Evolutionary conservation across 2,329 filamentous ascomycete species (phyloP).

Genomic region (Pseudohalonectria lignicola): DNA sequence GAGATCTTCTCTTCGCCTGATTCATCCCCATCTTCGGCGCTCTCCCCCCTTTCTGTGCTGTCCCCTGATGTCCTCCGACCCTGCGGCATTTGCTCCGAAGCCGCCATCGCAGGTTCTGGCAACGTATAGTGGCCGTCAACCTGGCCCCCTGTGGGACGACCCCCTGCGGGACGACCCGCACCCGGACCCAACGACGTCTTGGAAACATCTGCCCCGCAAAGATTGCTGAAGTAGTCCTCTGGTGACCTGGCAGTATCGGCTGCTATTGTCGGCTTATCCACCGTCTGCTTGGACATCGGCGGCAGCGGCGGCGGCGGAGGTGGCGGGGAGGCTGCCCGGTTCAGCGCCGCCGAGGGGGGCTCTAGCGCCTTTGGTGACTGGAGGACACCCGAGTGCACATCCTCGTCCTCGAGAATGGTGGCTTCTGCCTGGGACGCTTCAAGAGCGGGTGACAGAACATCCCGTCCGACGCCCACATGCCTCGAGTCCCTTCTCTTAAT

Average conservation of each 20-base stretch:
- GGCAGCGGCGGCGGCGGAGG: too few species aligned
- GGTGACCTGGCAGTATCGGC: background rate
- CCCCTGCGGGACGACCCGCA: background rate
- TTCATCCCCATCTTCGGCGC: constrained; percentile 39
- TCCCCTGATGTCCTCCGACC: constrained; percentile 24
- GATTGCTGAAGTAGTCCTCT: constrained; percentile 3
- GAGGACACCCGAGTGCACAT: background rate
- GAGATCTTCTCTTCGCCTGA: constrained; percentile 79
- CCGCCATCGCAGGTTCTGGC: constrained; percentile 2
- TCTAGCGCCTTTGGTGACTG: constrained; percentile 9
- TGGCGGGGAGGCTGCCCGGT: background rate
- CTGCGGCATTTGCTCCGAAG: constrained; percentile 6
- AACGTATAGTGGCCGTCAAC: constrained; percentile 2
- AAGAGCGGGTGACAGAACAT: background rate
- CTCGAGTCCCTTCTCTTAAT: constrained; percentile 37
- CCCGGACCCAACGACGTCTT: background rate
- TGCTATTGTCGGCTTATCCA: background rate
- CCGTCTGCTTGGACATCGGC: too few species aligned
- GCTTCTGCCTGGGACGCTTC: background rate
- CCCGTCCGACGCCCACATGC: constrained; percentile 6
- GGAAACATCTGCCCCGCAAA: too few species aligned
- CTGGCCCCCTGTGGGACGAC: background rate
- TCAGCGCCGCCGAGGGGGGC: background rate
- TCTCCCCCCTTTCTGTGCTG: constrained; percentile 25
- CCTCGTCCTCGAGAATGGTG: background rate